Base-by-base conservation (phyloP, 1,284 basidiomycete species). In the Puccinia coronata region DNA sequence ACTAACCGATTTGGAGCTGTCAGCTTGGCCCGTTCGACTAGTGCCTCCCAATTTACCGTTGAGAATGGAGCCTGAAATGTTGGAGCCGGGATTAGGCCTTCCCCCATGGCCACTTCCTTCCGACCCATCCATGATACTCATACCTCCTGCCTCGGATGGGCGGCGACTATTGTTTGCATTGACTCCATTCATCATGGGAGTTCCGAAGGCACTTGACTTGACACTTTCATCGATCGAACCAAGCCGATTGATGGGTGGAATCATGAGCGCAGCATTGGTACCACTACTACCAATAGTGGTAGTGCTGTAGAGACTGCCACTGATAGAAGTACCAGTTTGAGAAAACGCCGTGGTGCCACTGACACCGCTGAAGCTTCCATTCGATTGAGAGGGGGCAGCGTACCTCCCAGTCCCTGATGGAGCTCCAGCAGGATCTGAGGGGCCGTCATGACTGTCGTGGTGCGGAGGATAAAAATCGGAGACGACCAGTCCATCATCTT, bases 381-480 rank as follows among this genome's bases (percentile, higher is more conserved):
- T 74, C 14, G 55, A 59, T 31, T 31, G 49, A 53, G n/a, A 72
- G 25, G 43, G 23, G 1, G 36, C 43, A 12, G 70, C 76, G 74
- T 47, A 18, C 28, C 67, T 79, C n/a, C 71, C 71, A 28, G 84
- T 82, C 82, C 71, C 63, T n/a, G 67, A 74, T 20, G 71, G 63
- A 16, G 67, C 71, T 20, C 74, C 57, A 47, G 61, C 78, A 61
- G 34, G 69, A 39, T 71, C 74, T 71, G 59, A 61, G 34, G 81
- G 79, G 79, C 82, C 83, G 83, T 34, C 86, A 31, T 87, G 28
- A 84, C 86, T 18, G 83, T 87, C 25, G 87, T 86, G 86, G 94
- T 89, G 83, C 96, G 88, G 85, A 96, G 93, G 41, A 92, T 94
- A 61, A 34, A 80, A 72, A 53, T 73, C 80, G 20, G 69, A 71